phyloP scores from a whole-genome alignment of 352 stramenopile genomes.

The Elongisporangium anandrum region DNA sequence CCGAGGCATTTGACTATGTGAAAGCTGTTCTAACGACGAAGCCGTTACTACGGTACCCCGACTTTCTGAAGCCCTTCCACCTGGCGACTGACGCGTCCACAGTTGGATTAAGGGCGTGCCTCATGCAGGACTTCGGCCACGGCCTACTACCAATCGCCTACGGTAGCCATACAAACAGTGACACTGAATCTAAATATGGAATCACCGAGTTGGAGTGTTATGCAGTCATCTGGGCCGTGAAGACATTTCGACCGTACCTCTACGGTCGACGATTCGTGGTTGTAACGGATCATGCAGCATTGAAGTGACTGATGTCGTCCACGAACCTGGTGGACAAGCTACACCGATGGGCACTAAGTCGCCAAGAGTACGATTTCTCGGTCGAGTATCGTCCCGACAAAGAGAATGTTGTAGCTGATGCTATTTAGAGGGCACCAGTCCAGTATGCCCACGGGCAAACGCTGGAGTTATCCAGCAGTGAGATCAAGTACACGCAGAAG shows the following conservation, averaged over 20 bases:
- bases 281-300: conserved; percentile 17
- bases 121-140: too few species aligned
- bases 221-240: conserved; percentile 16
- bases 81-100: too few species aligned
- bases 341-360: conserved; percentile 11
- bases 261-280: conserved; percentile 13
- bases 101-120: too few species aligned
- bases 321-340: conserved; percentile 5
- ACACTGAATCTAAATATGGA: conserved; percentile 13
- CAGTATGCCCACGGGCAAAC: too few species aligned
- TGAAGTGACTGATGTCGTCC: too few species aligned
- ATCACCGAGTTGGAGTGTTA: conserved; percentile 24
- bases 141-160: too few species aligned
- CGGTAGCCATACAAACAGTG: too few species aligned
- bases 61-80: too few species aligned
- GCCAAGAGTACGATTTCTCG: conserved; percentile 19
- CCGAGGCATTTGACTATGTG: conserved; percentile 15
- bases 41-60: too few species aligned
- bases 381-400: conserved; percentile 8
- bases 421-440: conserved; percentile 15
- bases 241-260: conserved; percentile 17
- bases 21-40: too few species aligned
- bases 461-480: too few species aligned
- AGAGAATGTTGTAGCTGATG: conserved; percentile 12
- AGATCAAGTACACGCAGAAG: too few species aligned